Evolutionary conservation across 2,329 filamentous ascomycete species (phyloP), one percentile per base, ranked within the genome.

Genomic region (Dothideomycetes sp.): DNA sequence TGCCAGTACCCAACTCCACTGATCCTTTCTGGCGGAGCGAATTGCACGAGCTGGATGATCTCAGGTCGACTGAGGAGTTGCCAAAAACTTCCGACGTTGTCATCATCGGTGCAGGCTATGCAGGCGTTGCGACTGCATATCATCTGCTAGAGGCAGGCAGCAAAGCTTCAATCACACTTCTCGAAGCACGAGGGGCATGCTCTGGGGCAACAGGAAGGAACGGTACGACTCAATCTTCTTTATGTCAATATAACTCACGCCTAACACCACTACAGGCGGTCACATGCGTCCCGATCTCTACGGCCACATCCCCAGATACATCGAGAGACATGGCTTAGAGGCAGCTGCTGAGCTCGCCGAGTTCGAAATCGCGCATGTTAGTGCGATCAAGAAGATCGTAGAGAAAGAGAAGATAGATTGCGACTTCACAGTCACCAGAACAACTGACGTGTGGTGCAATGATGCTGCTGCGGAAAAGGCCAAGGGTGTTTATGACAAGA

Each of bases 101-200:
- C 5, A 69, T 87, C 18, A 65, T 87, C 3, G 82, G 82, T 31
- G 81, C 75, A 51, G 82, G 82, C 19, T 81, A 85, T 50, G 79
- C 81, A 2, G 82, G 81, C 14, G 63, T n/a, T 47, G 51, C 15
- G n/a, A 46, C 38, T 3, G 45, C 47, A 8, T 41, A 48, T 30
- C 48, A 50, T 42, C 63, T 51, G 45, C 56, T 47, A 48, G 37
- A 36, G 57, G 31, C 51, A 3, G 30, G n/a, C 12, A 60, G 32
- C 63, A 68, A 4, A 60, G 68, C 34, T 44, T 66, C 58, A 10
- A 69, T 85, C 5, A 65, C 85, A 9, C 70, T 86, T 63, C 64
- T 87, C 7, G 82, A 87, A 61, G 81, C 81, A 15, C 68, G 82
- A 48, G 81, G 86, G 63, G 80, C 77, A 7, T 85, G 81, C 52